A percentile compares a stretch with the other conserved stretches of the same genome.
Conservation (phyloP, 2,329 filamentous ascomycete species). For the Sporothrix mexicana region DNA sequence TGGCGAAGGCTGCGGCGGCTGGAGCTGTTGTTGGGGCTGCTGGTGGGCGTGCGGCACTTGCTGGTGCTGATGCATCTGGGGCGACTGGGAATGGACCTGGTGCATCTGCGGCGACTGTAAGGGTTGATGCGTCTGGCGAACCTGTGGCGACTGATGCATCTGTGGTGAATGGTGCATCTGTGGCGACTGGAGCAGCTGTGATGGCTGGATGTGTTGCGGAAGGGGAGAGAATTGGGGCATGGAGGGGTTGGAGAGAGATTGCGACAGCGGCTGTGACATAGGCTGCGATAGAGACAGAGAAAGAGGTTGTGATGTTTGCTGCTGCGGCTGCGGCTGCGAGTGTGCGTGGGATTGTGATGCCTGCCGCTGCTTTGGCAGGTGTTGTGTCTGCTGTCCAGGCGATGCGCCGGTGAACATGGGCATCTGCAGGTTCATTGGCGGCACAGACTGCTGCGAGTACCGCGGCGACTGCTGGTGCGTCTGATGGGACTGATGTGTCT, state of each 20-base stretch:
- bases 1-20: slow-evolving; percentile 37
- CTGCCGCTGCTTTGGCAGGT: slow-evolving; percentile 39
- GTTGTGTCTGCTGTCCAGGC: slow-evolving; percentile 38
- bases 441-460: slow-evolving; percentile 29
- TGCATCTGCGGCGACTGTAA: neutral
- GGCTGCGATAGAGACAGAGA: slow-evolving; percentile 32
- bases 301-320: slow-evolving; percentile 31
- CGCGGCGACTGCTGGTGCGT: slow-evolving; percentile 27
- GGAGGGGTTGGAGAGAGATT: slow-evolving; percentile 19
- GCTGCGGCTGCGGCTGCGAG: slow-evolving; percentile 38
- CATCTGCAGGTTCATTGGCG: slow-evolving; percentile 29
- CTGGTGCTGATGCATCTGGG: slow-evolving; percentile 4
- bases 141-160: slow-evolving; percentile 18
- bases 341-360: slow-evolving; percentile 38
- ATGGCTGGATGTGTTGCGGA: slow-evolving; percentile 25
- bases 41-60: slow-evolving; percentile 32
- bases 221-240: slow-evolving; percentile 29
- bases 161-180: slow-evolving; percentile 36
- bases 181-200: slow-evolving; percentile 35
- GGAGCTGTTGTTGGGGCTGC: slow-evolving; percentile 40
- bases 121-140: neutral
- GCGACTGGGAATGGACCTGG: slow-evolving; percentile 12
- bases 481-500: neutral
- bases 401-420: slow-evolving; percentile 32
- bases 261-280: slow-evolving; percentile 35